Evolutionary conservation across 202 grass and related monocot genomes (phyloP), one percentile per base, ranked within the genome.

Genomic region (Panicum virgatum): DNA sequence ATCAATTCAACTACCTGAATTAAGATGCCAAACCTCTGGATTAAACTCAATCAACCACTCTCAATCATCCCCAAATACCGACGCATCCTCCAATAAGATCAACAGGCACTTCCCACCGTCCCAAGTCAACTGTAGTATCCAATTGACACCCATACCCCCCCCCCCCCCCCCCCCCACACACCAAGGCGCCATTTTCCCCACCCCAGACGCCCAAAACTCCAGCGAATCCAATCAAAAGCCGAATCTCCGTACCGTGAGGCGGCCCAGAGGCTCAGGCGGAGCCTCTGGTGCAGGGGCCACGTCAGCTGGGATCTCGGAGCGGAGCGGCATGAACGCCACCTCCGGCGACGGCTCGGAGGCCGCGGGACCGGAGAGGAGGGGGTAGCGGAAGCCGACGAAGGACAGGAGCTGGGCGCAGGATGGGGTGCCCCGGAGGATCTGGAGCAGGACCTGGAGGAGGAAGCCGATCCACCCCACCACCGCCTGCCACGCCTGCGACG

Each of bases 381-480:
- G 87, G 74, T 94, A 85, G 44, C 92, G 96, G 77, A 99, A 85
- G 61, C 96, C 93, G 69, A 96, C 81, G 83, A 91, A 99, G 78
- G 96, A 92, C 13, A 99, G 87, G 73, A 96, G 87, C 87, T 96
- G 96, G 19, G 91, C 70, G 77, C 85, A 94, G 58, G 96, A 96
- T 9, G 96, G 96, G 19, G 93, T 96, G n/a, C 89, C 91, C 47
- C 96, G 88, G 60, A 96, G 89, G 83, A 96, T 93, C 91, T 96
- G 93, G 60, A 96, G 84, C 65, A 99, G 81, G 64, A 93, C 67
- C 72, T 90, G 91, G 25, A 99, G 64, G 69, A 99, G 83, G 83
- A 99, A 90, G 8, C 87, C 89, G 73, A 94, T 39, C 96, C 93
- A 94, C 18, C 91, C 87, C 37, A 99, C 85, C 60, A 99, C 70